Percentiles rank a stretch among this genome's conserved stretches.
Evolutionary conservation across 768 basidiomycete species (phyloP).

Genomic region (Termitomyces sp.): DNA sequence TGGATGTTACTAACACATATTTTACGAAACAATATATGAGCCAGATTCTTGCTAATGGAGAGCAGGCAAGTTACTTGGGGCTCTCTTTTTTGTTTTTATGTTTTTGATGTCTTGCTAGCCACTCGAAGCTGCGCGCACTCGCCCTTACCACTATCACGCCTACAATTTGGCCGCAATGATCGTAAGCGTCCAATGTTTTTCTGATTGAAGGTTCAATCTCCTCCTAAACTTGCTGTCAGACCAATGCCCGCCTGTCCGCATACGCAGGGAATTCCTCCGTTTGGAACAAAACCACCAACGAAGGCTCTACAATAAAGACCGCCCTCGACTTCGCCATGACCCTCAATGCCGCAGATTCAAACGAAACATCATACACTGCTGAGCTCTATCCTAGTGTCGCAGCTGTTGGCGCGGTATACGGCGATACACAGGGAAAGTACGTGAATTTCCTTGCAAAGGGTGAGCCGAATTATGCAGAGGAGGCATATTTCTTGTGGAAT

Average conservation of each 20-base stretch:
- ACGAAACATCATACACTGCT: constrained; percentile 30
- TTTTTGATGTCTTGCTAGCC: constrained; percentile 30
- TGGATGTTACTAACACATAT: constrained; percentile 38
- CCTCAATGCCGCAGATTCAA: not conserved
- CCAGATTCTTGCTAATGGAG: constrained; percentile 53
- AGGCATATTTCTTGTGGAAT: constrained; percentile 50
- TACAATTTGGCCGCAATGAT: constrained; percentile 70
- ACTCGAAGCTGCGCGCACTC: constrained; percentile 51
- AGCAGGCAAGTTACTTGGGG: constrained; percentile 34
- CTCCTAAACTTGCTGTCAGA: constrained; percentile 25
- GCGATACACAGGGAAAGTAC: constrained; percentile 58
- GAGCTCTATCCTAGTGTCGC: constrained; percentile 57
- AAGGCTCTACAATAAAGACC: constrained; percentile 50
- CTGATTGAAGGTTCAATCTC: not conserved
- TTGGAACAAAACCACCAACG: constrained; percentile 45
- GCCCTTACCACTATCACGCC: constrained; percentile 61
- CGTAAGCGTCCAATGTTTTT: constrained; percentile 26
- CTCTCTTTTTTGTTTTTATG: not conserved
- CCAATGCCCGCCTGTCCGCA: constrained; percentile 47
- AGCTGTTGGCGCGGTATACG: constrained; percentile 50
- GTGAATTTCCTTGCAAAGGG: constrained; percentile 35
- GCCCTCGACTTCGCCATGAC: not conserved
- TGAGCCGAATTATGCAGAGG: constrained; percentile 31
- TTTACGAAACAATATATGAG: constrained; percentile 42
- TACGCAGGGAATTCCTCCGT: constrained; percentile 38